A percentile compares a stretch with the other conserved stretches of the same genome.
phyloP scores from a whole-genome alignment of 805 yeast genomes.

The Yarrowia sp. region DNA sequence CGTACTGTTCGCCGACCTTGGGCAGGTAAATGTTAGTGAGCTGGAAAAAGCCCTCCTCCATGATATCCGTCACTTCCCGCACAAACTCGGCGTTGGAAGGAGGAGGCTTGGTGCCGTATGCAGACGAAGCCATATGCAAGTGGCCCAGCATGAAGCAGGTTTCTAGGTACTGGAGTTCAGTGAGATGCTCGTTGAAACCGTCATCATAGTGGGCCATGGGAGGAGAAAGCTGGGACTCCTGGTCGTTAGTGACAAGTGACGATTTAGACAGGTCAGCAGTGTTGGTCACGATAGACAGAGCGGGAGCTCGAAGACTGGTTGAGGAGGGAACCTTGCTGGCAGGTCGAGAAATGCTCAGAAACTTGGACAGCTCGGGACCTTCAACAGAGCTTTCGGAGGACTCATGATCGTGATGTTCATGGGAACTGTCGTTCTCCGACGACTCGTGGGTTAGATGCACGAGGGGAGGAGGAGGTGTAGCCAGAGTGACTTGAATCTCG shows the following conservation, averaged over 20 bases:
- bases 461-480: neutral
- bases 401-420: slow-evolving; percentile 10
- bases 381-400: slow-evolving; percentile 19
- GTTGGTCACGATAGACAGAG: slow-evolving; percentile 2
- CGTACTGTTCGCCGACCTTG: slow-evolving; percentile 26
- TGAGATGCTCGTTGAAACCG: slow-evolving; percentile 17
- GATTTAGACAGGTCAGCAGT: neutral
- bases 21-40: slow-evolving; percentile 26
- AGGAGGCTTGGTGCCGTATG: slow-evolving; percentile 17
- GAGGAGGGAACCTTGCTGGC: slow-evolving; percentile 15
- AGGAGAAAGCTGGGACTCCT: neutral
- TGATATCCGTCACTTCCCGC: slow-evolving; percentile 24
- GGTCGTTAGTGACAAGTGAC: neutral
- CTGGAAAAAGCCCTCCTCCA: slow-evolving; percentile 27
- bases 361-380: slow-evolving; percentile 19
- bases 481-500: slow-evolving; percentile 9
- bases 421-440: slow-evolving; percentile 11
- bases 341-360: slow-evolving; percentile 4
- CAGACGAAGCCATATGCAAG: slow-evolving; percentile 27
- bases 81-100: slow-evolving; percentile 26
- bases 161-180: slow-evolving; percentile 24
- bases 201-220: slow-evolving; percentile 8
- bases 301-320: slow-evolving; percentile 3
- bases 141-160: slow-evolving; percentile 27
- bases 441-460: slow-evolving; percentile 5